These are phyloP conservation scores for Crocinoboletus sp. DNA, from an alignment of 1,284 basidiomycete species.

Conservation along the genomic window DNA sequence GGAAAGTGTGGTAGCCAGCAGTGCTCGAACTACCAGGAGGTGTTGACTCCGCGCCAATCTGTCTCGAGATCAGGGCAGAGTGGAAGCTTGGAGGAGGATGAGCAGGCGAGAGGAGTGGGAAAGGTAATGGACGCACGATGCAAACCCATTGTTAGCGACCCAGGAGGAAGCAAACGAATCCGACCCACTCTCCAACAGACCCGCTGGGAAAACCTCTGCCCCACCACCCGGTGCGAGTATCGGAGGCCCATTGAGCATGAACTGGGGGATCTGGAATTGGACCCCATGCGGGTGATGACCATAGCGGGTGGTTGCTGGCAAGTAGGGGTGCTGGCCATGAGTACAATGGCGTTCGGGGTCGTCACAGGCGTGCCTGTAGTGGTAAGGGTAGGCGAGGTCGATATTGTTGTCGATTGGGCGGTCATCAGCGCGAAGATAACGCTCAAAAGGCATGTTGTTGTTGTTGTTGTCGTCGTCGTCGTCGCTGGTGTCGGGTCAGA, in stretches of 20 bases:
- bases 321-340: conserved; percentile 3
- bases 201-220: conserved; percentile 57
- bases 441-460: conserved; percentile 37
- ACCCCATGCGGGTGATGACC: conserved; percentile 33
- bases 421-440: conserved; percentile 30
- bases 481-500: conserved; percentile 4
- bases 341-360: conserved; percentile 10
- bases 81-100: conserved; percentile 25
- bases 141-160: conserved; percentile 45
- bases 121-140: conserved; percentile 19
- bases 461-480: background rate
- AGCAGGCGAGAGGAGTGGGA: conserved; percentile 11
- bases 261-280: conserved; percentile 61
- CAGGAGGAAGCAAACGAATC: conserved; percentile 40
- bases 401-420: conserved; percentile 1
- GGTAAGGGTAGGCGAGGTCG: conserved; percentile 12
- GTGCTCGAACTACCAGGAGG: background rate
- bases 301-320: conserved; percentile 10
- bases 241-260: conserved; percentile 52
- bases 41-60: conserved; percentile 1
- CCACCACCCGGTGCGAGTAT: conserved; percentile 66
- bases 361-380: conserved; percentile 10
- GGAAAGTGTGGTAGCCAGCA: background rate
- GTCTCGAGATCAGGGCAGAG: conserved; percentile 16
- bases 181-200: conserved; percentile 35